Conservation (phyloP, 176 grass and related monocot species). For the Rhynchospora pubera region DNA sequence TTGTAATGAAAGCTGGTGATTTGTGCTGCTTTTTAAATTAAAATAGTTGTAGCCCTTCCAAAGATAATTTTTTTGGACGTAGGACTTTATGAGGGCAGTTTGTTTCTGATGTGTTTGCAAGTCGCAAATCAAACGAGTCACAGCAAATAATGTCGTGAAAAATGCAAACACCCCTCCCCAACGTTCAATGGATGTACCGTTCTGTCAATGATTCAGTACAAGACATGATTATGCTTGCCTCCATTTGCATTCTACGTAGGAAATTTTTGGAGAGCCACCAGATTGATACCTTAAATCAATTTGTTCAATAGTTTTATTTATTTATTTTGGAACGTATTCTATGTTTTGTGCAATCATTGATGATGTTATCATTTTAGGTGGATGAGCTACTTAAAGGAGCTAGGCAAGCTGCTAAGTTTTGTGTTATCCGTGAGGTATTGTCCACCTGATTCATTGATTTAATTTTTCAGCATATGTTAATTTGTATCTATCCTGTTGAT, state of each 20-base stretch:
- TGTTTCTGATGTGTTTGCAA: background rate
- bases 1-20: too few species aligned
- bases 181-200: background rate
- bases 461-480: slow-evolving; percentile 10
- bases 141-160: background rate
- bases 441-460: background rate
- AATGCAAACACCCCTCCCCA: background rate
- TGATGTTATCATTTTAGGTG: slow-evolving; percentile 26
- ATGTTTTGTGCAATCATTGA: background rate
- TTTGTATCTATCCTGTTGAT: background rate
- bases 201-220: background rate
- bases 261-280: background rate
- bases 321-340: background rate
- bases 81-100: background rate
- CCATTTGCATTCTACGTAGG: background rate
- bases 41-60: background rate
- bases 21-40: too few species aligned
- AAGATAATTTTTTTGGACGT: background rate
- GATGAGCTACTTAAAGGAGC: slow-evolving; percentile 47
- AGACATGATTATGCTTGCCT: background rate
- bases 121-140: background rate
- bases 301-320: background rate
- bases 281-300: background rate
- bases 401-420: slow-evolving; percentile 36
- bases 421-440: slow-evolving; percentile 52